Base-by-base conservation (phyloP, 495 filamentous ascomycete genomes). In the Penicillium arizonense region DNA sequence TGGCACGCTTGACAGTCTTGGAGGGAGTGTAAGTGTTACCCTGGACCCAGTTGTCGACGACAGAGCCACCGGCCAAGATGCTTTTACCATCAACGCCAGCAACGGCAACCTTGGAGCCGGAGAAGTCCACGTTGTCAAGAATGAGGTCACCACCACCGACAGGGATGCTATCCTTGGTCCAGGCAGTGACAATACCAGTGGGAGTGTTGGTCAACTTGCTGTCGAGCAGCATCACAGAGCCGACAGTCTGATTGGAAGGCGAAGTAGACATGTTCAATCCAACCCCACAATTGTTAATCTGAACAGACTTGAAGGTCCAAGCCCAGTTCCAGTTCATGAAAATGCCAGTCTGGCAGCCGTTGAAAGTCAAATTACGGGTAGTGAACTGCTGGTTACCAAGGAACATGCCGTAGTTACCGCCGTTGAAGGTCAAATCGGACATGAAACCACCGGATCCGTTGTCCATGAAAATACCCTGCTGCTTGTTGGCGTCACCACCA, bases 271-370 rank as follows among this genome's bases (percentile, higher is more conserved):
- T 90, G 65, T 96, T 89, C 49, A 96, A 79, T 42, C 88, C 90
- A 55, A 93, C 73, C 10, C 75, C 71, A 70, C 90, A 92, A 71
- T 90, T 87, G 68, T 89, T 87, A 77, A 97, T 88, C 12, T 74
- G 79, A 39, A 96, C 61, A 16, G 83, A 87, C 66, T 95, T 91
- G 74, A 94, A 83, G 47, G 83, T 86, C 88, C 91, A 97, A 8
- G 86, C 82, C 93, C 91, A 96, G 71, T 91, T 87, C 91, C 90
- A 96, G 78, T 93, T 92, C 88, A 91, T 89, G 74, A 81, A 94
- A 52, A 96, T 67, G 46, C 89, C 90, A 20, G 92, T 96, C 61
- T 91, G 79, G 74, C 89, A 94, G 70, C 84, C 81, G 62, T 91
- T 94, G 80, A 96, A 96, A 30, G 79, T 87, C 63, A 97, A 59